Evolutionary conservation across 768 basidiomycete genomes (phyloP).

Genomic region (Tulasnella sp.): DNA sequence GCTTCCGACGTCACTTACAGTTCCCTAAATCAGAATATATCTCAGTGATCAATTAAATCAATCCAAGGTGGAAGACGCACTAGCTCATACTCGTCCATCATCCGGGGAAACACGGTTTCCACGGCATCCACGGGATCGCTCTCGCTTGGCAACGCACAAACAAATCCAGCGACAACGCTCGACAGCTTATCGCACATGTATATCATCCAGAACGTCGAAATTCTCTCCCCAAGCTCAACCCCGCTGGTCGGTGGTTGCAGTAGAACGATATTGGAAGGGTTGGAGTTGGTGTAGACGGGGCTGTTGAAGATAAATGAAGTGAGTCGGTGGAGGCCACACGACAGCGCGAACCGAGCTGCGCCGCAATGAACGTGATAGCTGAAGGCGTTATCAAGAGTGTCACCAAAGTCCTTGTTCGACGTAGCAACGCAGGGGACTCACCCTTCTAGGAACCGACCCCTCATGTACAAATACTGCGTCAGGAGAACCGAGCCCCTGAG

Average conservation of each 20-base stretch:
- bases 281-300: neutral
- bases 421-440: neutral
- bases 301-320: slow-evolving; percentile 23
- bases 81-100: slow-evolving; percentile 19
- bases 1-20: neutral
- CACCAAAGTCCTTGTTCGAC: too few species aligned
- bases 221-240: slow-evolving; percentile 24
- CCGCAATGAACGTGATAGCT: slow-evolving; percentile 52
- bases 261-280: neutral
- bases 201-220: slow-evolving; percentile 28
- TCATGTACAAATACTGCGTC: slow-evolving; percentile 24
- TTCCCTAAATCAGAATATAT: neutral
- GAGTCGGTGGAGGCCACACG: slow-evolving; percentile 58
- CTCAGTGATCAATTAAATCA: neutral
- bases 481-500: slow-evolving; percentile 20
- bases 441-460: slow-evolving; percentile 27
- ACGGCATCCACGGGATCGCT: slow-evolving; percentile 1
- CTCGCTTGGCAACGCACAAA: slow-evolving; percentile 12
- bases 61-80: neutral
- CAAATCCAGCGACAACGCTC: slow-evolving; percentile 14
- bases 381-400: neutral
- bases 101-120: slow-evolving; percentile 25
- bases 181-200: slow-evolving; percentile 26
- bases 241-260: neutral
- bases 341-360: slow-evolving; percentile 70